phyloP scores from a whole-genome alignment of 495 filamentous ascomycete genomes.

The Aspergillus panamensis region DNA sequence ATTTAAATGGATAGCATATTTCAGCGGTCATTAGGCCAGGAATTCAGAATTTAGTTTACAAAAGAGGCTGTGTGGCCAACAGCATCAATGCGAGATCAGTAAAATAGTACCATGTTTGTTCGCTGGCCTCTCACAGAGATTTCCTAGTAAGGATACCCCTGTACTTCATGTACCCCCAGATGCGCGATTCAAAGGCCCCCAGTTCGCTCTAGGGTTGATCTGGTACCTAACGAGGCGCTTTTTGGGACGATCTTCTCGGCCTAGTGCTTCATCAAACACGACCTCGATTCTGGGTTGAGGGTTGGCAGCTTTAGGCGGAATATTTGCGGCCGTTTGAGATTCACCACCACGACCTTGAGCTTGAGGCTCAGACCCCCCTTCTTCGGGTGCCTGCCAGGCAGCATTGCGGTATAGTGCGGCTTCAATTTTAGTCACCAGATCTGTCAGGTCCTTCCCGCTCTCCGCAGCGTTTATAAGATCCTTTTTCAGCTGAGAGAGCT shows the following conservation, averaged over 20 bases:
- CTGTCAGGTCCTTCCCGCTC: slow-evolving; percentile 33
- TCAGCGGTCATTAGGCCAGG: too few relatives aligned
- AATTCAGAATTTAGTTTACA: neutral
- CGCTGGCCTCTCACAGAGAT: neutral
- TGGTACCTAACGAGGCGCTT: slow-evolving; percentile 79
- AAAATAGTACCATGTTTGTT: too few relatives aligned
- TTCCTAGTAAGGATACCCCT: neutral
- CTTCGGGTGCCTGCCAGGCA: slow-evolving; percentile 20
- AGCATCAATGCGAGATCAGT: too few relatives aligned
- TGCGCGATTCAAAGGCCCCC: slow-evolving; percentile 86
- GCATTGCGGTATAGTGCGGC: slow-evolving; percentile 44
- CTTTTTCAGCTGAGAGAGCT: slow-evolving; percentile 32
- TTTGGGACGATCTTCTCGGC: slow-evolving; percentile 54
- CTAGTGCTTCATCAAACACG: slow-evolving; percentile 78
- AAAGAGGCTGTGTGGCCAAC: neutral
- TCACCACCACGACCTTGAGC: slow-evolving; percentile 14
- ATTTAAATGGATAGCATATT: too few relatives aligned
- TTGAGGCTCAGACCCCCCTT: slow-evolving; percentile 18
- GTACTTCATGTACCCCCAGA: slow-evolving; percentile 17
- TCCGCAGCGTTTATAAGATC: slow-evolving; percentile 35
- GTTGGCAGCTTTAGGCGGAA: neutral
- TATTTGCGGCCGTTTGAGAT: neutral
- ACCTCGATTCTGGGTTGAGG: slow-evolving; percentile 51
- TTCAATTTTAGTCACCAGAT: slow-evolving; percentile 44
- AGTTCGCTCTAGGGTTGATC: slow-evolving; percentile 81